phyloP scores from a whole-genome alignment of 768 basidiomycete genomes.

The Candolleomyces aberdarensis region DNA sequence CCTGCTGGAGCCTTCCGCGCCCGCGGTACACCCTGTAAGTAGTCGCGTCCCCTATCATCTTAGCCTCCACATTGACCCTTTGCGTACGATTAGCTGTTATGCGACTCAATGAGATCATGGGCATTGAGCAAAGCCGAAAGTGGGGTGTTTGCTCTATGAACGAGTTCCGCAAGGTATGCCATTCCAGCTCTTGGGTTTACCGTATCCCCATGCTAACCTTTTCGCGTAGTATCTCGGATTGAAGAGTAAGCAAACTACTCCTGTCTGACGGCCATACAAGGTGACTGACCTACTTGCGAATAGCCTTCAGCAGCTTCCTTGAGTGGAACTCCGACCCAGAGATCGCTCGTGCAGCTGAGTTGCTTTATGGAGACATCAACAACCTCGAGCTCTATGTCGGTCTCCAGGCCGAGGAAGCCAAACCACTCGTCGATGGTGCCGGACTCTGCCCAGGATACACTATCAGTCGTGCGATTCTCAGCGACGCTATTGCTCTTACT shows the following conservation, averaged over 20 bases:
- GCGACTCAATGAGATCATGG: constrained; percentile 81
- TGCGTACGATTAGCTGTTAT: constrained; percentile 40
- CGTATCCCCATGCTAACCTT: not conserved
- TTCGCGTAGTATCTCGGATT: constrained; percentile 64
- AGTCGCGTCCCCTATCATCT: not conserved
- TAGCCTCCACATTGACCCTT: not conserved
- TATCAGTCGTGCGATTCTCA: constrained; percentile 79
- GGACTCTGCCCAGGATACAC: constrained; percentile 88
- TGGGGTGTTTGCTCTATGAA: constrained; percentile 87
- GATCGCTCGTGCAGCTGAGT: constrained; percentile 40
- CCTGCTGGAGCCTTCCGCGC: constrained; percentile 75
- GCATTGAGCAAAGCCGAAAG: constrained; percentile 67
- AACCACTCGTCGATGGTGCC: constrained; percentile 72
- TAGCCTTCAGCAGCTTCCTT: constrained; percentile 66
- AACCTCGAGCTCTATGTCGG: constrained; percentile 29
- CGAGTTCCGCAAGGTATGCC: constrained; percentile 62
- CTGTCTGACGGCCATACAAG: not conserved
- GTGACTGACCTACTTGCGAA: not conserved
- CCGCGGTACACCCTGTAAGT: constrained; percentile 61
- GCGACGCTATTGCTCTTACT: constrained; percentile 83
- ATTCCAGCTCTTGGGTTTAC: constrained; percentile 16
- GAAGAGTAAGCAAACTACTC: constrained; percentile 47
- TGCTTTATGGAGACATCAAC: not conserved
- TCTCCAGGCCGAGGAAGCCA: constrained; percentile 74
- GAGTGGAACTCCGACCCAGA: constrained; percentile 80